Percentiles rank a stretch among this genome's conserved stretches.
Evolutionary conservation across 2,329 filamentous ascomycete genomes (phyloP).

Genomic region (Calonectria naviculata): DNA sequence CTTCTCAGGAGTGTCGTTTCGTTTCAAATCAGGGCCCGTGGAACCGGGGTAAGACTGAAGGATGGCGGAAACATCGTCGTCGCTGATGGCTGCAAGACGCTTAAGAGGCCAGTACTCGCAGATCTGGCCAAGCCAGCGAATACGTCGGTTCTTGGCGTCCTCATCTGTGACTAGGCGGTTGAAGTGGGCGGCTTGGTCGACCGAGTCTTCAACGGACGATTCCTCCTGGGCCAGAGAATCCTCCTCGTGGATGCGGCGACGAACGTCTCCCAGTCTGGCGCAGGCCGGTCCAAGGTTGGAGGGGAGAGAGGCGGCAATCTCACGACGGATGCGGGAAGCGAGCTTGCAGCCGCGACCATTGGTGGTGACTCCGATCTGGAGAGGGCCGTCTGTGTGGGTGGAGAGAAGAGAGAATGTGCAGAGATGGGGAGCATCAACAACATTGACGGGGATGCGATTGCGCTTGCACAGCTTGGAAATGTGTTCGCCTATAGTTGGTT

Average conservation of each 20-base stretch:
- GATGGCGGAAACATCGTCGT: slow-evolving; percentile 81
- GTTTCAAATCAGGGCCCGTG: slow-evolving; percentile 38
- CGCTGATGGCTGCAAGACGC: slow-evolving; percentile 81
- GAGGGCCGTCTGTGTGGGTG: slow-evolving; percentile 87
- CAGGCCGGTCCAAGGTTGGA: slow-evolving; percentile 81
- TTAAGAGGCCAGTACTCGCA: slow-evolving; percentile 98
- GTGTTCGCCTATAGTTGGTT: slow-evolving; percentile 60
- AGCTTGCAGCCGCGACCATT: slow-evolving; percentile 96
- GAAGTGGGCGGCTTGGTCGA: slow-evolving; percentile 83
- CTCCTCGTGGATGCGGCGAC: slow-evolving; percentile 79
- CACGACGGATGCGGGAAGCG: slow-evolving; percentile 86
- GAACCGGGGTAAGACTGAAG: slow-evolving; percentile 74
- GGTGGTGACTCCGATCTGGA: slow-evolving; percentile 96
- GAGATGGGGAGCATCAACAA: slow-evolving; percentile 85
- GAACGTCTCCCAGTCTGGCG: slow-evolving; percentile 78
- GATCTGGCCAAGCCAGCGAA: slow-evolving; percentile 94
- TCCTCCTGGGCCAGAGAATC: slow-evolving; percentile 59
- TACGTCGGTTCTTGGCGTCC: slow-evolving; percentile 81
- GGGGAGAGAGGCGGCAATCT: slow-evolving; percentile 86
- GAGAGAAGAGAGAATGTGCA: slow-evolving; percentile 93
- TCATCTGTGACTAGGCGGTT: slow-evolving; percentile 84
- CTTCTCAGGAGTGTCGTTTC: slow-evolving; percentile 30
- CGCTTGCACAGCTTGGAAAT: slow-evolving; percentile 82
- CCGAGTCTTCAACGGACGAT: slow-evolving; percentile 73
- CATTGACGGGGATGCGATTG: slow-evolving; percentile 91